These are phyloP conservation scores for Penicillium frequentans DNA, from an alignment of 2,329 filamentous ascomycete species.

Conservation along the genomic window DNA sequence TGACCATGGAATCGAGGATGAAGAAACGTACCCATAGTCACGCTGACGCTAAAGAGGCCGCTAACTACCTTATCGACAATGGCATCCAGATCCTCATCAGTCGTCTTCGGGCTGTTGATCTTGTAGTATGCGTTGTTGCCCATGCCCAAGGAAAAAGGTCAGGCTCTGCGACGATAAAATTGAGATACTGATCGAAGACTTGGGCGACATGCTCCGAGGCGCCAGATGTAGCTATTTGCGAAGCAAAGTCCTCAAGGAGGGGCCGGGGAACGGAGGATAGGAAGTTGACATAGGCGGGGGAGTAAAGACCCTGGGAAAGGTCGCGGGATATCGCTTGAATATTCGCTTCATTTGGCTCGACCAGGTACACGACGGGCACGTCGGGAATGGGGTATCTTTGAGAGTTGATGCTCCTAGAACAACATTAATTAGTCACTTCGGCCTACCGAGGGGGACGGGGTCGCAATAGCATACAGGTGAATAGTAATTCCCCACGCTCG, in stretches of 20 bases:
- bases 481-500: conserved; percentile 93
- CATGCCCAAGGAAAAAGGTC: conserved; percentile 90
- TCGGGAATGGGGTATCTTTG: conserved; percentile 89
- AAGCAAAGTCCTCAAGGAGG: conserved; percentile 90
- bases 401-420: conserved; percentile 71
- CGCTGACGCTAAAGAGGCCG: conserved; percentile 94
- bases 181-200: conserved; percentile 94
- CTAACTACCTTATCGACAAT: conserved; percentile 91
- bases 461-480: conserved; percentile 67
- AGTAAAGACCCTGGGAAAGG: conserved; percentile 82
- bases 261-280: conserved; percentile 88
- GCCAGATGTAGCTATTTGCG: conserved; percentile 78
- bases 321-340: conserved; percentile 81
- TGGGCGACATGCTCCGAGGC: conserved; percentile 90
- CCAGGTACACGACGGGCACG: conserved; percentile 92
- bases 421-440: conserved; percentile 16
- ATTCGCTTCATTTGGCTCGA: conserved; percentile 83
- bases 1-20: background rate
- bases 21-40: conserved; percentile 80
- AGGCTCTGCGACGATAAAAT: conserved; percentile 94
- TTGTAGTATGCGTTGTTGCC: conserved; percentile 93
- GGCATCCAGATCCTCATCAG: conserved; percentile 83
- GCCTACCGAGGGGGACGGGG: conserved; percentile 14
- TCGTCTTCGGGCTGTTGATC: conserved; percentile 89
- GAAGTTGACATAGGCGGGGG: conserved; percentile 95